Base-by-base conservation (phyloP, 2,329 filamentous ascomycete genomes). In the Penicillium crustosum region DNA sequence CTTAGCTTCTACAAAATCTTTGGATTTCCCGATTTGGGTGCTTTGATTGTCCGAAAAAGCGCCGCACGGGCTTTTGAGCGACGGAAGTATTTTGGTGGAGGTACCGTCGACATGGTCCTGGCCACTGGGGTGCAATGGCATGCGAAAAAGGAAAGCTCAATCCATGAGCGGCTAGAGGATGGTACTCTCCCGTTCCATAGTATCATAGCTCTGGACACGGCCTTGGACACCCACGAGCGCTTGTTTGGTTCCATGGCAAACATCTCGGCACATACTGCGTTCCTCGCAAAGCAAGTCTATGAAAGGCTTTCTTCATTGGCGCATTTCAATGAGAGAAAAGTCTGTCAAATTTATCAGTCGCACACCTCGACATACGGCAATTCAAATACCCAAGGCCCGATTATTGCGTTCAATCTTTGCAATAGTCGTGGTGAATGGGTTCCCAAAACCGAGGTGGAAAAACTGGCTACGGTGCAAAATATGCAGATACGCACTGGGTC, bases 1-100 rank as follows among this genome's bases (percentile, higher is more conserved):
- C 69, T 97, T 42, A 97, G 93, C 73, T 86, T 97, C 62, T 95
- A 97, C 78, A 99, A 97, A 73, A 93, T 97, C n/a, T 97, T 97
- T 73, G 93, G 94, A 1, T 97, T 97, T 63, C 93, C 93, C 0
- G 91, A 97, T 70, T 79, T 97, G 2, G 93, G 93, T 2, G 92
- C 88, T 1, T 77, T 99, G 57, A 86, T 97, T 31, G 86, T 97
- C 13, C 86, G 89, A 42, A 92, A 90, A 65, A 81, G 84, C 33
- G 84, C 89, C 13, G 85, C 84, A 7, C 73, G 81, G 39, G 70
- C 88, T 3, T 86, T 96, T 47, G 78, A 83, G 33, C 79, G 80
- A 42, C 85, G 91, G 59, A 86, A 79, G 61, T 99, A 95, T 68
- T 99, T 99, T 75, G 93, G 93, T 6, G 94, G 93, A 7, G 94